Evolutionary conservation across 768 basidiomycete genomes (phyloP).

Genomic region (Tulasnella sp.): DNA sequence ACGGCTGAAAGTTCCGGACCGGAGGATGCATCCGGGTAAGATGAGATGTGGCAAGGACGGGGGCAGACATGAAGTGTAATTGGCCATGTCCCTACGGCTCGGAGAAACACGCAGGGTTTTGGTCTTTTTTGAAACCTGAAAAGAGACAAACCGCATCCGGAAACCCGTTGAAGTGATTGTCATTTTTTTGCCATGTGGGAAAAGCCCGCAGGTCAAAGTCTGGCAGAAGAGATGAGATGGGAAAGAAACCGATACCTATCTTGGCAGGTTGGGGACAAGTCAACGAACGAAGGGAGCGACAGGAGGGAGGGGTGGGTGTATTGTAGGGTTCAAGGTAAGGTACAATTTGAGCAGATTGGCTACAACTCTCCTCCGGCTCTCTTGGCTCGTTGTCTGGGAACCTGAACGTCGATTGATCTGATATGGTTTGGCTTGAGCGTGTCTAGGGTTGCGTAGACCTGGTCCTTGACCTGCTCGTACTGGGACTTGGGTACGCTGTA

Average conservation of each 20-base stretch:
- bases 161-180: background rate
- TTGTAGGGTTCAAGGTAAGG: background rate
- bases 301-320: background rate
- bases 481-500: conserved; percentile 22
- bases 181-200: background rate
- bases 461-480: conserved; percentile 22
- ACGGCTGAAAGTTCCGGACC: background rate
- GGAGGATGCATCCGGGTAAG: background rate
- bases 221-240: background rate
- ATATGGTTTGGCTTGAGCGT: background rate
- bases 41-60: background rate
- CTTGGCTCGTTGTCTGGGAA: conserved; percentile 22
- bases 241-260: background rate
- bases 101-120: background rate
- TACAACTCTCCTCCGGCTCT: conserved; percentile 1
- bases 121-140: background rate
- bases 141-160: background rate
- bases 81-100: background rate
- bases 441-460: background rate
- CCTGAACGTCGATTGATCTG: conserved; percentile 15
- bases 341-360: background rate
- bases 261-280: background rate
- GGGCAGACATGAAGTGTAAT: background rate
- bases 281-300: background rate
- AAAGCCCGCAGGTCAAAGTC: background rate